Conservation (phyloP, 2,329 filamentous ascomycete species). For the Metarhizium sp. region DNA sequence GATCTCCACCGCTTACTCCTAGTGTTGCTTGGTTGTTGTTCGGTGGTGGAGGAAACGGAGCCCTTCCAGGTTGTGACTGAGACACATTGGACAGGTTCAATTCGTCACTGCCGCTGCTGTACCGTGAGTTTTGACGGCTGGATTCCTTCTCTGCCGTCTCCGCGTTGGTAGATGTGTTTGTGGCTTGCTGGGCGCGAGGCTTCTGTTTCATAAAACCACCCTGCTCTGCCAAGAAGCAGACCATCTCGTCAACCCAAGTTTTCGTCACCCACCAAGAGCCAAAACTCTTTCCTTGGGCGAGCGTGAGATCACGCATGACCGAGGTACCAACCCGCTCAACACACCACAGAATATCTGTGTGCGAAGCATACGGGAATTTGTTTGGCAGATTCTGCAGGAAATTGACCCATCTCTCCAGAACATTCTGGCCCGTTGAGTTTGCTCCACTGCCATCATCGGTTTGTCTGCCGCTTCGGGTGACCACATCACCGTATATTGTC, state of each 20-base stretch:
- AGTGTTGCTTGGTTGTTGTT: constrained; percentile 32
- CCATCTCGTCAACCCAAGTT: constrained; percentile 92
- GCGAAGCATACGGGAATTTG: constrained; percentile 65
- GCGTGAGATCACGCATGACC: constrained; percentile 72
- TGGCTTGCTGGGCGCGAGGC: constrained; percentile 21
- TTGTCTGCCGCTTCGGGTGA: constrained; percentile 35
- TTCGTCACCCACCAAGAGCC: constrained; percentile 95
- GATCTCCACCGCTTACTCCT: constrained; percentile 30
- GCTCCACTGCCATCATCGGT: constrained; percentile 14
- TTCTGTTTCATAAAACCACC: constrained; percentile 73
- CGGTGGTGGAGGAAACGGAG: constrained; percentile 38
- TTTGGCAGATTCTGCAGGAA: constrained; percentile 61
- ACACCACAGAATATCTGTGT: constrained; percentile 65
- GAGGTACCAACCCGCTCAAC: constrained; percentile 68
- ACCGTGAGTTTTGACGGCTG: constrained; percentile 26
- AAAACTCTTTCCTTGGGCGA: constrained; percentile 69
- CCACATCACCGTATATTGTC: constrained; percentile 51
- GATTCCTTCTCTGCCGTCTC: constrained; percentile 26
- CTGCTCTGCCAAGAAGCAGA: constrained; percentile 78
- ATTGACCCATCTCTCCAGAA: constrained; percentile 68
- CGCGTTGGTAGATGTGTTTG: constrained; percentile 20
- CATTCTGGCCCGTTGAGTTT: constrained; percentile 44
- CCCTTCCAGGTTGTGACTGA: constrained; percentile 38
- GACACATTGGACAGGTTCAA: constrained; percentile 33
- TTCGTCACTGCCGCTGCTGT: constrained; percentile 37